Conservation (phyloP, 2,329 filamentous ascomycete genomes). For the Aureobasidium namibiae region DNA sequence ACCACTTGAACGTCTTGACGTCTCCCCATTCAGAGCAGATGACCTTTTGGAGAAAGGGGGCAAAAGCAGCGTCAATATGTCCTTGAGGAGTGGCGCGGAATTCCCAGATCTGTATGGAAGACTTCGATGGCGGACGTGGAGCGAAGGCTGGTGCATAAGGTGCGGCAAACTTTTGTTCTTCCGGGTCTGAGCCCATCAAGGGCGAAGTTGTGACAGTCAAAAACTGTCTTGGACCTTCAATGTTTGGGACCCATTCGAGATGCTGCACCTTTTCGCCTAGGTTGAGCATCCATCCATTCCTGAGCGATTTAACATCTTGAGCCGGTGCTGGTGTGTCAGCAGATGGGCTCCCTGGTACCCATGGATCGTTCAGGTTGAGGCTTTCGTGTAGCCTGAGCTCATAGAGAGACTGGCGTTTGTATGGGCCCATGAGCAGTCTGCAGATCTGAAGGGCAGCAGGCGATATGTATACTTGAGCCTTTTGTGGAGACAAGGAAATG, state of each 20-base stretch:
- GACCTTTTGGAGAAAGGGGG: constrained; percentile 41
- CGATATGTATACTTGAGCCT: constrained; percentile 37
- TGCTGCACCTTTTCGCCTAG: constrained; percentile 46
- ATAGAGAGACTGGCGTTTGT: constrained; percentile 35
- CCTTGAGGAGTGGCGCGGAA: constrained; percentile 35
- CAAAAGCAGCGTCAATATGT: constrained; percentile 34
- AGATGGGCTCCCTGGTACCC: constrained; percentile 23
- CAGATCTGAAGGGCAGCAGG: constrained; percentile 23
- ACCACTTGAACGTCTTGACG: constrained; percentile 49
- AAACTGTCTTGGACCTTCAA: constrained; percentile 43
- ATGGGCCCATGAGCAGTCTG: constrained; percentile 45
- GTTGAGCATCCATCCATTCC: constrained; percentile 48
- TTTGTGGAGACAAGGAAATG: constrained; percentile 26
- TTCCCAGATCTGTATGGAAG: constrained; percentile 52
- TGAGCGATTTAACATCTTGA: constrained; percentile 26
- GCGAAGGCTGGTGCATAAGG: constrained; percentile 41
- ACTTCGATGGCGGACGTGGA: constrained; percentile 39
- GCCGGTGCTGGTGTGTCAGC: constrained; percentile 1
- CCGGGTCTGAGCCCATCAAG: constrained; percentile 24
- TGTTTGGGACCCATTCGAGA: constrained; percentile 36
- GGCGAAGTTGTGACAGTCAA: constrained; percentile 39
- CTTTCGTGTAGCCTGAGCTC: constrained; percentile 33
- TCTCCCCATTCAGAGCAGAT: constrained; percentile 52
- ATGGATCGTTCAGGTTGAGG: constrained; percentile 40
- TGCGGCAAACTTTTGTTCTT: constrained; percentile 27